Evolutionary conservation across 1,139 yeast species (phyloP), one percentile per base, ranked within the genome.

Genomic region (Eremothecium sinecaudum): DNA sequence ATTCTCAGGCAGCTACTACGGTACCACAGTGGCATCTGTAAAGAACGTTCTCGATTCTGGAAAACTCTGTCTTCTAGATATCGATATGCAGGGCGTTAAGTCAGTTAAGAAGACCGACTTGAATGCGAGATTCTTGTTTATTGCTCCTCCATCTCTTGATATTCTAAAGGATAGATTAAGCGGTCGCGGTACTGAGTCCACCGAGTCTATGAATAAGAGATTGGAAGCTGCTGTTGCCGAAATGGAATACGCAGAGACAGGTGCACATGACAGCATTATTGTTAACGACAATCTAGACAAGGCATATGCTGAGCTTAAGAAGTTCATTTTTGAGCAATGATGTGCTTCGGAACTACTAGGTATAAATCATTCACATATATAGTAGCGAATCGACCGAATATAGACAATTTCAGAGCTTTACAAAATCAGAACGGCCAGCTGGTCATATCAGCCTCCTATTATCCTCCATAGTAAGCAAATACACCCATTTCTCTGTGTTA

Each of bases 1-100:
- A 62, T 90, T 90, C 57, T 83, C 95, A 7, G 97, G 97, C 32
- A 90, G 92, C 69, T 86, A 80, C 68, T 90, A 90, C 61, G 99
- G 99, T 41, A 90, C 98, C 37, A 69, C 94, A 31, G 68, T 83
- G 48, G 79, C 75, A 52, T 78, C 95, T 19, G 96, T 90, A 38
- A 71, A 80, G 51, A 56, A 60, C 36, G 69, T 66, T 36, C 67
- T 68, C 42, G 65, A 64, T 39, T 50, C 64, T 38, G 81, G 81
- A 40, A 73, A 67, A 58, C 78, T 77, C 35, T 90, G 98, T 65
- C 77, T 90, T 45, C 70, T 90, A 56, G 99, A 90, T 61, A 90
- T 90, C 48, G 99, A 90, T 70, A 86, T 87, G 95, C 97, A 92
- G 65, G 99, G 99, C 44, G 98, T 90, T 49, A 79, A 81, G 64